These are phyloP conservation scores for Salix udensis DNA, from an alignment of 345 rosid species.

Conservation along the genomic window DNA sequence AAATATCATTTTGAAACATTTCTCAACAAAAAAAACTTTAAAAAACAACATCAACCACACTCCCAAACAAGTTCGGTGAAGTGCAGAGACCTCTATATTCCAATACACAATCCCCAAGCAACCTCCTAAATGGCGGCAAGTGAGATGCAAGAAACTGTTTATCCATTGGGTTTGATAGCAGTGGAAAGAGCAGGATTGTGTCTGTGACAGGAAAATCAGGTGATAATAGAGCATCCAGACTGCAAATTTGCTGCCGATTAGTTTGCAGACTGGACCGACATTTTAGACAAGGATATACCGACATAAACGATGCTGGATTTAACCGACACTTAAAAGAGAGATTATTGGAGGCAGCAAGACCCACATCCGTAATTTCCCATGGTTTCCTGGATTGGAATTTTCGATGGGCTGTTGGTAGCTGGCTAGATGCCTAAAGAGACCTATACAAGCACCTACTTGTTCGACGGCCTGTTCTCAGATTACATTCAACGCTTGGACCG, in stretches of 20 bases:
- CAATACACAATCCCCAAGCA: neutral
- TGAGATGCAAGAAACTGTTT: neutral
- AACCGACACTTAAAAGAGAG: neutral
- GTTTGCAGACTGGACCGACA: neutral
- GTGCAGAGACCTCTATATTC: no score
- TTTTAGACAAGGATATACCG: constrained; percentile 3
- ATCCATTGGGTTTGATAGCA: neutral
- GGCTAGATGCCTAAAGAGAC: neutral
- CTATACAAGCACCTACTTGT: neutral
- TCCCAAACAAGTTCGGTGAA: no score
- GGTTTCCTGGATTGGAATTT: neutral
- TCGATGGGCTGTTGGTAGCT: neutral
- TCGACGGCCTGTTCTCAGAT: neutral
- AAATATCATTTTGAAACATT: no score
- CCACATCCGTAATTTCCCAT: neutral
- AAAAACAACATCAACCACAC: no score
- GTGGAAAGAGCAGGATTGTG: neutral
- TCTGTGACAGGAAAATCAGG: neutral
- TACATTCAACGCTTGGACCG: neutral
- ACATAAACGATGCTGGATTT: neutral
- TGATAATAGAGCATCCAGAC: neutral
- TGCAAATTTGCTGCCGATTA: neutral
- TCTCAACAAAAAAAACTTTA: no score
- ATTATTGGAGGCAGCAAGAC: neutral
- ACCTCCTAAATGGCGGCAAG: neutral